These are phyloP conservation scores for Trypanosoma cruzi DNA, from an alignment of 208 protist species.

Conservation along the genomic window DNA sequence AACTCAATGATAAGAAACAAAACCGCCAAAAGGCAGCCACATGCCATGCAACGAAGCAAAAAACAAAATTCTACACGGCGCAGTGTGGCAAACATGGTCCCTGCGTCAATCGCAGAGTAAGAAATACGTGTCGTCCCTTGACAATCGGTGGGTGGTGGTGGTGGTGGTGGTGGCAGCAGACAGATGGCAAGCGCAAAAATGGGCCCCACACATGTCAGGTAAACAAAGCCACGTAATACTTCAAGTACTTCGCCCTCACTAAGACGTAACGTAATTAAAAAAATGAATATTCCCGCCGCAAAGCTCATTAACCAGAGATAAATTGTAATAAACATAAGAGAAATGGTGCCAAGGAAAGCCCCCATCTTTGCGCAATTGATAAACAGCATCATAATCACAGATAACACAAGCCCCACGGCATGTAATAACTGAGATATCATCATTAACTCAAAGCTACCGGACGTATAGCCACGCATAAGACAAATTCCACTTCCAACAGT, in stretches of 20 bases:
- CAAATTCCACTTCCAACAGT: neutral
- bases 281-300: neutral
- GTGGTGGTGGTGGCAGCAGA: neutral
- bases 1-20: neutral
- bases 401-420: neutral
- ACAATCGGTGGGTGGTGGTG: neutral
- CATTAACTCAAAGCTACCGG: neutral
- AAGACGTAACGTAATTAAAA: neutral
- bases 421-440: constrained; percentile 2
- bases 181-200: neutral
- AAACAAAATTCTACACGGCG: neutral
- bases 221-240: neutral
- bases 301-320: neutral
- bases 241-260: neutral
- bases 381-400: neutral
- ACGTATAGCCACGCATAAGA: neutral
- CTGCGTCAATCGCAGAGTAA: neutral
- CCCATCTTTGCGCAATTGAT: neutral
- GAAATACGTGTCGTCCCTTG: neutral
- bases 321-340: neutral
- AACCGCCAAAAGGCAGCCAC: neutral
- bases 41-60: neutral
- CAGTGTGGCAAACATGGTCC: neutral
- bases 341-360: neutral
- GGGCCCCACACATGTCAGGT: neutral